phyloP scores from a whole-genome alignment of 345 rosid genomes.

The Acer yangbiense region DNA sequence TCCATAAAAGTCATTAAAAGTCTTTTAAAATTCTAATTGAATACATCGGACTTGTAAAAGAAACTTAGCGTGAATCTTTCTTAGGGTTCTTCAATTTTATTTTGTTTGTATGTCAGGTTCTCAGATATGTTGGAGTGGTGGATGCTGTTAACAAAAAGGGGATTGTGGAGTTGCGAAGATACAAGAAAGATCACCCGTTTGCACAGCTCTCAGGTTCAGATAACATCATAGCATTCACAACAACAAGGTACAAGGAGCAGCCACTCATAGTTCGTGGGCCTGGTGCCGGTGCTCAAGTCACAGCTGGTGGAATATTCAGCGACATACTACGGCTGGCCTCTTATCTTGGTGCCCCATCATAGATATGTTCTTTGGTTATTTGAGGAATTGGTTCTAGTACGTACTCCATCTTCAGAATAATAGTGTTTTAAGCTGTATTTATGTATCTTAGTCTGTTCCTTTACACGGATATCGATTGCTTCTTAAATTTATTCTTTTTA shows the following conservation, averaged over 20 bases:
- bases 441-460: background rate
- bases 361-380: constrained; percentile 9
- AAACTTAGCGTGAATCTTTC: background rate
- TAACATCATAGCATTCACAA: constrained; percentile 95
- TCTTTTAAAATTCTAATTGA: no score
- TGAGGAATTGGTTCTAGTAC: background rate
- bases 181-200: constrained; percentile 83
- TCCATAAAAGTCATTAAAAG: no score
- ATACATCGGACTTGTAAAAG: background rate
- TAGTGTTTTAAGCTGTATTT: background rate
- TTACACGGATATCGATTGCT: background rate
- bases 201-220: constrained; percentile 92
- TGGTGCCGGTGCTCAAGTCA: constrained; percentile 98
- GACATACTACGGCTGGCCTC: constrained; percentile 88
- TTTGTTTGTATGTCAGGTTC: constrained; percentile 48
- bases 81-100: background rate
- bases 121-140: constrained; percentile 93
- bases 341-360: constrained; percentile 96
- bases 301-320: constrained; percentile 96
- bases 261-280: constrained; percentile 97
- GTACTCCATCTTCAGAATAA: background rate
- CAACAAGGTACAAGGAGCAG: constrained; percentile 83
- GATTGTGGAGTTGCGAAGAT: constrained; percentile 68
- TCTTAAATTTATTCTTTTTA: background rate
- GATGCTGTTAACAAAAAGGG: constrained; percentile 68